Evolutionary conservation across 345 rosid genomes (phyloP).

Genomic region (Streptanthus diversifolius): DNA sequence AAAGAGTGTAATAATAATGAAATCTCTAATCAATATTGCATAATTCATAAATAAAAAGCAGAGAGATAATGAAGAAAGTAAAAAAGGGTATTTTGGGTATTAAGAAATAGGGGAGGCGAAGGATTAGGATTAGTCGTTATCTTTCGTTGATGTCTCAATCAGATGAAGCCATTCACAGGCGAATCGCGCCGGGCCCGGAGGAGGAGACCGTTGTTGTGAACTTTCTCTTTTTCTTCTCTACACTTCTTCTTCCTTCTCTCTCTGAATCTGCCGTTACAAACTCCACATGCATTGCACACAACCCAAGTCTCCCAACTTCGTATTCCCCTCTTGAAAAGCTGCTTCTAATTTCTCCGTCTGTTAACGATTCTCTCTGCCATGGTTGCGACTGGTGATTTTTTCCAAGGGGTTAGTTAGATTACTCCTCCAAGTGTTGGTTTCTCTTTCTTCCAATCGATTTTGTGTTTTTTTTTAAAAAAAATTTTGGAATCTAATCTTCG

Average conservation of each 20-base stretch:
- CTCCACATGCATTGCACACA: conserved; percentile 20
- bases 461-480: no score
- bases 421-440: neutral
- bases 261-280: conserved; percentile 16
- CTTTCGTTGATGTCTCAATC: conserved; percentile 32
- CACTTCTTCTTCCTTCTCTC: neutral
- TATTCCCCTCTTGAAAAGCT: conserved; percentile 25
- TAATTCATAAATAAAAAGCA: no score
- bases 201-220: neutral
- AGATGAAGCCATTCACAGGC: conserved; percentile 33
- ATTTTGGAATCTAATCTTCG: neutral
- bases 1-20: neutral
- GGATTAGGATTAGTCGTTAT: conserved; percentile 31
- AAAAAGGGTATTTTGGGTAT: conserved; percentile 21
- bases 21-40: neutral
- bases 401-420: conserved; percentile 32
- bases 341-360: neutral
- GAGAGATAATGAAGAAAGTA: neutral
- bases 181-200: conserved; percentile 31
- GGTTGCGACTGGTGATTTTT: conserved; percentile 9
- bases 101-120: neutral
- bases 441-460: neutral
- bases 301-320: neutral
- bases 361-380: conserved; percentile 1
- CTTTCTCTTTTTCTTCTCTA: neutral